Percentiles rank a stretch among this genome's conserved stretches.
These are phyloP conservation scores for Carpinus fangiana DNA, from an alignment of 306 rosid species.

Conservation along the genomic window DNA sequence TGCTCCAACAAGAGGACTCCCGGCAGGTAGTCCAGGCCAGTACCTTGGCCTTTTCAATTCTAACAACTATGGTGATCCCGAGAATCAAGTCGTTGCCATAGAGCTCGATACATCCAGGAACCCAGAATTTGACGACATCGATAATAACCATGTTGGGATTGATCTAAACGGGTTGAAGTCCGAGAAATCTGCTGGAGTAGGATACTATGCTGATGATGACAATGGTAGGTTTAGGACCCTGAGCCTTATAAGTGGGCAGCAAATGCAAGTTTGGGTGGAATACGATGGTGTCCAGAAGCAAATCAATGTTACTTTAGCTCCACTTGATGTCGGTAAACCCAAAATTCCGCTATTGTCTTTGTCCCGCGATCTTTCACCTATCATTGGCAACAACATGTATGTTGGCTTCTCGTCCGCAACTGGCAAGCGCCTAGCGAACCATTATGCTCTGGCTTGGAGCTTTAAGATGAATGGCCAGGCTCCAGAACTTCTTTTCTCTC, in stretches of 20 bases:
- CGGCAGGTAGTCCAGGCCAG: conserved; percentile 35
- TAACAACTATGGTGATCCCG: conserved; percentile 38
- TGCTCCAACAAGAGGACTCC: conserved; percentile 51
- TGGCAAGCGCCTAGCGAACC: conserved; percentile 46
- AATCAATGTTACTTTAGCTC: conserved; percentile 57
- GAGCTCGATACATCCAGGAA: conserved; percentile 62
- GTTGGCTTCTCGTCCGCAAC: conserved; percentile 76
- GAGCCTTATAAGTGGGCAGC: conserved; percentile 48
- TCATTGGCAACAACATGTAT: conserved; percentile 40
- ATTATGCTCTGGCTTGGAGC: conserved; percentile 72
- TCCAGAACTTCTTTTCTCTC: conserved; percentile 36
- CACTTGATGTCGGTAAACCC: conserved; percentile 38
- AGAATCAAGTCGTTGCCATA: conserved; percentile 49
- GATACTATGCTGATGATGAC: conserved; percentile 16
- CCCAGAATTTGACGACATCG: conserved; percentile 51
- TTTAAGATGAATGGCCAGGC: conserved; percentile 52
- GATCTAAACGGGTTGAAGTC: conserved; percentile 54
- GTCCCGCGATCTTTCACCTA: conserved; percentile 46
- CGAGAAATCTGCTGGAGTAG: conserved; percentile 26
- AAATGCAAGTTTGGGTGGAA: conserved; percentile 66
- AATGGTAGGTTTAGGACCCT: conserved; percentile 26
- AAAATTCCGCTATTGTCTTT: conserved; percentile 46
- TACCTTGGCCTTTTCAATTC: conserved; percentile 59
- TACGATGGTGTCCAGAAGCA: conserved; percentile 46
- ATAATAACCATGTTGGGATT: conserved; percentile 70